Evolutionary conservation across 1,284 basidiomycete species (phyloP), one percentile per base, ranked within the genome.

Genomic region (Phlebopus sp.): DNA sequence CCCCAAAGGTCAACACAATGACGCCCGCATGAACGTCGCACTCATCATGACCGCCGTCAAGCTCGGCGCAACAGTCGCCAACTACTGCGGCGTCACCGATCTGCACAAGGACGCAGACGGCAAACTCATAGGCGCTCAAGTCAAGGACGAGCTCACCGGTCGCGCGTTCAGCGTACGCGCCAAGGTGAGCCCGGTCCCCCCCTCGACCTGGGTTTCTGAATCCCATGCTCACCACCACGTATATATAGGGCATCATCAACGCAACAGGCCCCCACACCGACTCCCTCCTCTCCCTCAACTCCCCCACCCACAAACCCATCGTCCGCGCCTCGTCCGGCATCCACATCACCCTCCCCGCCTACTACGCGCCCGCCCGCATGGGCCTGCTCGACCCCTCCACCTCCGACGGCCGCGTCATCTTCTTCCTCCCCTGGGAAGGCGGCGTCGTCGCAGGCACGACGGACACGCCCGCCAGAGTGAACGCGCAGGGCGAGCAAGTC

Each of bases 391-490:
- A 99, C 70, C 96, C 96, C 0, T 79, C 91, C 9, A 98, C 96
- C 7, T 94, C 90, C 0, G 96, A 99, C 59, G 96, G 96, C 1
- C 87, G 96, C 38, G 95, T 99, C 51, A 96, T 98, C 64, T 99
- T 98, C 79, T 97, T 98, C 82, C 79, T 99, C 17, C 96, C 96
- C 0, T 99, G 96, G 96, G 90, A 97, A 72, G 96, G 96, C 18
- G 92, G 91, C 71, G 95, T 94, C 41, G 96, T 99, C 54, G 96
- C 96, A 3, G 96, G 95, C 21, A 98, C 96, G 5, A 99, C 96
- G 17, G 96, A 99, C 68, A 81, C 90, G 0, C 88, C 92, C 1
- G 84, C 89, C 1, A 69, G 71, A 3, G 90, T 97, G 48, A 79
- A 82, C 46, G 78, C 51, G 1, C 52, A 61, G 13, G 57, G 56